phyloP scores from a whole-genome alignment of 202 grass and related monocot species.

The Hordeum pubiflorum region DNA sequence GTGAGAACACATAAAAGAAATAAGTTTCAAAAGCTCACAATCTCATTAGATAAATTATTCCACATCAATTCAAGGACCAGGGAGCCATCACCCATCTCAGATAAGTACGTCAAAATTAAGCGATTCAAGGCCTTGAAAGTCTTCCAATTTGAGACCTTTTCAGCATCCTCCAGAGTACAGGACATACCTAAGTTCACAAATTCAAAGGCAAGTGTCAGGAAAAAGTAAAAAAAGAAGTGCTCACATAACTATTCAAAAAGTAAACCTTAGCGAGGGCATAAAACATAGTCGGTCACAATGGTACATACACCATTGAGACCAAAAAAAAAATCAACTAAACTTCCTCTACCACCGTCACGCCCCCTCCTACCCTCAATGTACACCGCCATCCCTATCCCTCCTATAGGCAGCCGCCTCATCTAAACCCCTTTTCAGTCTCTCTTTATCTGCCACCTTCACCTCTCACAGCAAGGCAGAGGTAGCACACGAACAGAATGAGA shows the following conservation, averaged over 20 bases:
- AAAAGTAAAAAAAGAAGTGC: neutral
- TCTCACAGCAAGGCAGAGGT: neutral
- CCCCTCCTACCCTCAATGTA: neutral
- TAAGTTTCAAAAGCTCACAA: conserved; percentile 36
- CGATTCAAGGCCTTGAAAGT: conserved; percentile 44
- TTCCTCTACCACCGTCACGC: neutral
- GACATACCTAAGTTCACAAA: conserved; percentile 37
- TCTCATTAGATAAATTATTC: conserved; percentile 48
- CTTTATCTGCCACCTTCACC: neutral
- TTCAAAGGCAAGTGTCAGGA: conserved; percentile 22
- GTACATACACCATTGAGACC: neutral
- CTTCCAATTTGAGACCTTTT: conserved; percentile 33
- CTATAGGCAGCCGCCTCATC: neutral
- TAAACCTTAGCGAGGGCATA: conserved; percentile 1
- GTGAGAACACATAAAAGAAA: neutral
- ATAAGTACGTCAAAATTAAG: conserved; percentile 48
- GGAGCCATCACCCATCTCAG: conserved; percentile 75
- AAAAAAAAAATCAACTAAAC: neutral
- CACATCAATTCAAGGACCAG: conserved; percentile 74
- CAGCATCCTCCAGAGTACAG: conserved; percentile 21
- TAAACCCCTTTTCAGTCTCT: neutral
- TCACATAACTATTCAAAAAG: neutral
- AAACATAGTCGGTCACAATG: neutral
- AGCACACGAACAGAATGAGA: neutral
- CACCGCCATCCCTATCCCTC: neutral